Base-by-base conservation (phyloP, 2,329 filamentous ascomycete genomes). In the Raffaelea albimanens region DNA sequence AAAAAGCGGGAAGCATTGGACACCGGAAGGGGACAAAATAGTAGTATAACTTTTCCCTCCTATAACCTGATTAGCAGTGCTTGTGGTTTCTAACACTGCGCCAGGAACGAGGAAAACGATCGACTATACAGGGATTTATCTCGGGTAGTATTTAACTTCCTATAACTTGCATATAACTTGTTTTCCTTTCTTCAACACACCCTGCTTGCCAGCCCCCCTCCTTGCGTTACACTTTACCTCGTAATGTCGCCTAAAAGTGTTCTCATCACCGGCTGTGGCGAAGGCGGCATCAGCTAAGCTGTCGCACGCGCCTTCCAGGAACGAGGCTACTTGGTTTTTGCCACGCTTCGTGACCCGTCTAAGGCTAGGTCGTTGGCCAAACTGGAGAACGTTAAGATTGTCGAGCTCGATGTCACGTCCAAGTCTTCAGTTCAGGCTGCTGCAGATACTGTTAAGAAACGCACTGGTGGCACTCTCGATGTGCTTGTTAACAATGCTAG, bases 401-500 rank as follows among this genome's bases (percentile, higher is more conserved):
- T 66, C 1, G 39, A 38, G 3, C 55, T 66, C 5, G 62, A 65
- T 23, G 57, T 62, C 8, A 57, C 55, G 1, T 58, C 57, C 2
- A 14, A 39, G 2, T 19, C 53, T 4, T 62, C 60, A 1, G 59
- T 64, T 22, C 48, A 50, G 0, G 36, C 47, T 5, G 54, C 63
- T 19, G 39, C 45, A 1, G 44, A 43, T 3, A 16, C 40, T 3
- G 51, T 62, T 25, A 51, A 50, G 22, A 47, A 46, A 8, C 19
- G 50, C 16, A 65, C 63, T 0, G 59, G 58, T 11, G 65, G 64
- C 13, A 59, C 44, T 2, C 56, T 71, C 9, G 60, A 69, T 46
- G 55, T 59, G 29, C 55, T 71, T 0, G 55, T 72, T 47, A 72
- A 72, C 56, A 73, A 72, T 46, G 65, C 69, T 13, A 69, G 64